Percentiles rank a stretch among this genome's conserved stretches.
These are phyloP conservation scores for Eustoma russellianum DNA, from an alignment of 257 asterid genomes.

Conservation along the genomic window DNA sequence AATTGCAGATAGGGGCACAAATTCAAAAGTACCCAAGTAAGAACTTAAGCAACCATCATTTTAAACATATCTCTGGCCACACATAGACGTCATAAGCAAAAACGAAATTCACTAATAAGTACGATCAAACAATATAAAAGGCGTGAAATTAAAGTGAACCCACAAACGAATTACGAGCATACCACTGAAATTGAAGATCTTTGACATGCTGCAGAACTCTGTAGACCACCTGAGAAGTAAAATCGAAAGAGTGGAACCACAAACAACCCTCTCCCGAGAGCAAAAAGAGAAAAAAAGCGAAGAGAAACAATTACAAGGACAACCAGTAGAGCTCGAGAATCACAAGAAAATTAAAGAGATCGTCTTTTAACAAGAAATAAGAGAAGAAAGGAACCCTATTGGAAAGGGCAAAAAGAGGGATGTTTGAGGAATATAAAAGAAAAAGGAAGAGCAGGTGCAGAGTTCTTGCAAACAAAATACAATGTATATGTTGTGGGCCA, in stretches of 20 bases:
- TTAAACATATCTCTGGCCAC: background rate
- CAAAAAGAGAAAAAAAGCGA: constrained; percentile 19
- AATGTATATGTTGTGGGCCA: constrained; percentile 6
- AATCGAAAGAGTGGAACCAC: constrained; percentile 30
- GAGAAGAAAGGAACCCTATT: constrained; percentile 28
- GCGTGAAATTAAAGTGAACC: constrained; percentile 16
- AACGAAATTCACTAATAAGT: background rate
- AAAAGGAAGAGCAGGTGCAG: constrained; percentile 11
- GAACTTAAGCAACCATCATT: background rate
- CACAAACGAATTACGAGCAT: constrained; percentile 22
- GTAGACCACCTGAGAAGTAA: constrained; percentile 20
- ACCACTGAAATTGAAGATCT: constrained; percentile 76
- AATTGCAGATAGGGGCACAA: constrained; percentile 6
- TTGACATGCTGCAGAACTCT: constrained; percentile 44
- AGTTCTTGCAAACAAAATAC: constrained; percentile 9
- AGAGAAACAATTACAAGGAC: background rate
- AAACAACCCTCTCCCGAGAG: constrained; percentile 53
- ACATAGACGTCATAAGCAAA: background rate
- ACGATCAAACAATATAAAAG: constrained; percentile 1
- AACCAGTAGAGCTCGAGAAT: too few species aligned
- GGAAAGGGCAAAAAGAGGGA: constrained; percentile 66
- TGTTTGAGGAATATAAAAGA: background rate
- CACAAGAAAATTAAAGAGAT: constrained; percentile 13
- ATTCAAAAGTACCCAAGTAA: constrained; percentile 1
- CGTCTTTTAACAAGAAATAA: constrained; percentile 23